phyloP scores from a whole-genome alignment of 305 asterid genomes.

The Coffea humblotiana region DNA sequence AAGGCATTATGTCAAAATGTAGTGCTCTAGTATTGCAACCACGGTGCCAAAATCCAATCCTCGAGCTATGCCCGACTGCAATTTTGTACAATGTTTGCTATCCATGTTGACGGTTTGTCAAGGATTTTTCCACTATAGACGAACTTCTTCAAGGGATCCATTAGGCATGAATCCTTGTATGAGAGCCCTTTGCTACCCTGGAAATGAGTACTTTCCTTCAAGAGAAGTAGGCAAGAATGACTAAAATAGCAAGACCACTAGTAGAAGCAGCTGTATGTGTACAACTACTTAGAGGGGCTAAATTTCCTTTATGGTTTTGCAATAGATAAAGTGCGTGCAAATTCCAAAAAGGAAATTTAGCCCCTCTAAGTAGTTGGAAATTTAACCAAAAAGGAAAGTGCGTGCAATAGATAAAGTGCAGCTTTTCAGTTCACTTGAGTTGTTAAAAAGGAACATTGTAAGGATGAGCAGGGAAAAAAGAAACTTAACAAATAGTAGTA shows the following conservation, averaged over 20 bases:
- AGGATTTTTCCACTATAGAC: not conserved
- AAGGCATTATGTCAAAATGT: too few species aligned
- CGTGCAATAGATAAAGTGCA: too few species aligned
- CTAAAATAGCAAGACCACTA: not conserved
- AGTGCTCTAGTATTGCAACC: too few species aligned
- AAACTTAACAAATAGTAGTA: not conserved
- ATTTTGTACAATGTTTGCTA: conserved; percentile 18
- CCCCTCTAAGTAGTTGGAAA: too few species aligned
- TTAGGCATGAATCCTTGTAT: conserved; percentile 46
- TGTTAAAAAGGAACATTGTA: too few species aligned
- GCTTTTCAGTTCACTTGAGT: too few species aligned
- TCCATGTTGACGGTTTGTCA: conserved; percentile 1
- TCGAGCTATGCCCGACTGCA: conserved; percentile 22
- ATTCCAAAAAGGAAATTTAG: too few species aligned
- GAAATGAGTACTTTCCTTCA: conserved; percentile 25
- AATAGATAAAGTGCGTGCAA: too few species aligned
- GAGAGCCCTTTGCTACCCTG: conserved; percentile 27
- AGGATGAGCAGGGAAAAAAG: too few species aligned
- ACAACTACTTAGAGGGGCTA: too few species aligned
- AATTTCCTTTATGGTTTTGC: too few species aligned
- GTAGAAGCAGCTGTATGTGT: not conserved
- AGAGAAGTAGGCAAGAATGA: not conserved
- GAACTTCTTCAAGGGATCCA: conserved; percentile 53
- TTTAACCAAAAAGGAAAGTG: too few species aligned
- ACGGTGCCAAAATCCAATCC: conserved; percentile 41